Conservation (phyloP, 177 flowering plant species). For the Telopea speciosissima region DNA sequence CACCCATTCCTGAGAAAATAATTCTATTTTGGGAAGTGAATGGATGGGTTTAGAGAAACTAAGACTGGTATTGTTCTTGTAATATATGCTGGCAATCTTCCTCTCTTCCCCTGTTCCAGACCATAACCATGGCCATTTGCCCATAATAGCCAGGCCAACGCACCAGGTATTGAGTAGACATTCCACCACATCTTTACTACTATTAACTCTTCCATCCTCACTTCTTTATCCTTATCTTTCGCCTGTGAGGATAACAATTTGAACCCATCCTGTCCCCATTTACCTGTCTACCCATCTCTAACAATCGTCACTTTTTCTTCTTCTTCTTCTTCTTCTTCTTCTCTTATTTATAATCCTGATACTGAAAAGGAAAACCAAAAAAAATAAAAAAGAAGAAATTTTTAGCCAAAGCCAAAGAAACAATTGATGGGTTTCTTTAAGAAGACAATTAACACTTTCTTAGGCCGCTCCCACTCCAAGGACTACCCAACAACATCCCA, state of each 20-base stretch:
- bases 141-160: constrained; percentile 8
- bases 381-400: not conserved
- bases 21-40: too few relatives aligned
- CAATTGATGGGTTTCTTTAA: constrained; percentile 16
- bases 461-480: not conserved
- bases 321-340: not conserved
- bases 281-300: constrained; percentile 1
- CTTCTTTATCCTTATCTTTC: constrained; percentile 19
- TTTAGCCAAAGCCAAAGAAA: not conserved
- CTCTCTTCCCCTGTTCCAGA: too few relatives aligned
- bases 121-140: not conserved
- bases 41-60: too few relatives aligned
- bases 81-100: too few relatives aligned
- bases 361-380: constrained; percentile 15
- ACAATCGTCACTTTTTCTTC: not conserved
- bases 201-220: not conserved
- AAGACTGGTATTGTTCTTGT: not conserved
- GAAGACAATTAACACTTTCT: constrained; percentile 1
- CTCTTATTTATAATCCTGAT: constrained; percentile 13
- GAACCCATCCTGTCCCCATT: not conserved
- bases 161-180: not conserved
- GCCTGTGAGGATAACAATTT: not conserved
- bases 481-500: not conserved
- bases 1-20: too few relatives aligned
- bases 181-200: not conserved